Evolutionary conservation across 139 green algal species (phyloP).

Genomic region (Marvania coccoides): DNA sequence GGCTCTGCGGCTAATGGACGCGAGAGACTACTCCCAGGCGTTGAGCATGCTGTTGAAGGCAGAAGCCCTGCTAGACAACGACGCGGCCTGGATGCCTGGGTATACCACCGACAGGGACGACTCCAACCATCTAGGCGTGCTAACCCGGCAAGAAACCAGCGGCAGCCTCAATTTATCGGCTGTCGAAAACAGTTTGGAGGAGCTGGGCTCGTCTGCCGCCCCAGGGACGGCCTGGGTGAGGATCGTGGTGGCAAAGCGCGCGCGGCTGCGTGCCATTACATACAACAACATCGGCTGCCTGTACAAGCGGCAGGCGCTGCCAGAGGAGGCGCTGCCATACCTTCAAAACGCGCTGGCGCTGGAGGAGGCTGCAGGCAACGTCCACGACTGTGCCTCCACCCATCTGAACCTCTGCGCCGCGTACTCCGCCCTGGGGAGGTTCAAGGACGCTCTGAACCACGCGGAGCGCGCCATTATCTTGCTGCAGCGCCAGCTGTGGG

Average conservation of each 20-base stretch:
- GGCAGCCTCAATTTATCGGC: background rate
- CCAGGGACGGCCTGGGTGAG: background rate
- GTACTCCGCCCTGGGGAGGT: conserved; percentile 8
- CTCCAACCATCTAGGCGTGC: no score
- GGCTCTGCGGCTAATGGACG: conserved; percentile 28
- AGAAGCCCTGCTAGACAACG: conserved; percentile 21
- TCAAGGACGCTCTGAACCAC: conserved; percentile 23
- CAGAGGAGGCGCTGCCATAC: conserved; percentile 20
- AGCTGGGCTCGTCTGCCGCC: background rate
- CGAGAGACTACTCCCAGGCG: conserved; percentile 15
- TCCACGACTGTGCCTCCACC: conserved; percentile 16
- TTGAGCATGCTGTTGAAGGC: conserved; percentile 22
- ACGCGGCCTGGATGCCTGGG: conserved; percentile 10
- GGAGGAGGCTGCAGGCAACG: conserved; percentile 7
- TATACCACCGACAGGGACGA: no score
- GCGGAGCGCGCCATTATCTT: conserved; percentile 26
- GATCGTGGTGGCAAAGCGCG: background rate
- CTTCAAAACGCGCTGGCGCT: conserved; percentile 20
- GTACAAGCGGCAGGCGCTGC: conserved; percentile 12
- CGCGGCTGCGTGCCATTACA: conserved; percentile 12
- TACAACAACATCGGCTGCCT: conserved; percentile 41
- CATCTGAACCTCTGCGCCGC: conserved; percentile 32
- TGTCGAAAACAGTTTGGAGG: background rate
- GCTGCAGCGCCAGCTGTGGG: conserved; percentile 19
- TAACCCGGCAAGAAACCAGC: no score